phyloP scores from a whole-genome alignment of 495 filamentous ascomycete species.

The Staphylotrichum longicolle region DNA sequence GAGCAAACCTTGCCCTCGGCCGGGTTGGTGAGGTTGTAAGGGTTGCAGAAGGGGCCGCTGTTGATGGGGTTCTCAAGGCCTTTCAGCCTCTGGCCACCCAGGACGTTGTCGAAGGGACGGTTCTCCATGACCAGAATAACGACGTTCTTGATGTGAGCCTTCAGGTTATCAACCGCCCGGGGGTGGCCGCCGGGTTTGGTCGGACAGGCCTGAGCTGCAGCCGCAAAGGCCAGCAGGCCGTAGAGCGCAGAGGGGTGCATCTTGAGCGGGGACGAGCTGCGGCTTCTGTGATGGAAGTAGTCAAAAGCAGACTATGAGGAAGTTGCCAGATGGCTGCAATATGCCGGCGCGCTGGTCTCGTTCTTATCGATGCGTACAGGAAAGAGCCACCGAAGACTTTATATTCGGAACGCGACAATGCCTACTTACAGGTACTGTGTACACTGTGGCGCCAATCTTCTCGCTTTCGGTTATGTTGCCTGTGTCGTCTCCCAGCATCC shows the following conservation, averaged over 20 bases:
- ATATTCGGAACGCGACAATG: too few relatives aligned
- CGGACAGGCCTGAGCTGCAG: neutral
- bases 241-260: neutral
- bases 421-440: too few relatives aligned
- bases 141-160: conserved; percentile 36
- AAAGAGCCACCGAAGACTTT: too few relatives aligned
- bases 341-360: too few relatives aligned
- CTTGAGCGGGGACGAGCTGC: neutral
- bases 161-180: neutral
- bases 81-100: conserved; percentile 31
- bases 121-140: conserved; percentile 39
- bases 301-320: neutral
- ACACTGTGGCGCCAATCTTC: too few relatives aligned
- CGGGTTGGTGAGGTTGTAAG: conserved; percentile 41
- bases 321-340: too few relatives aligned
- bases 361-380: too few relatives aligned
- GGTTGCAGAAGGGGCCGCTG: conserved; percentile 32
- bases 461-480: too few relatives aligned
- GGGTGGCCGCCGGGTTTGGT: neutral
- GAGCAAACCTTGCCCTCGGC: conserved; percentile 41
- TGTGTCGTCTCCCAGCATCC: too few relatives aligned
- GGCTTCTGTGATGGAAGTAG: neutral
- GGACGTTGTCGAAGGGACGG: conserved; percentile 35
- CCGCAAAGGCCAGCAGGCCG: neutral
- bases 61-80: conserved; percentile 27